Evolutionary conservation across 371 early-diverging fungal species (phyloP), one percentile per base, ranked within the genome.

Genomic region (Apophysomyces sp.): DNA sequence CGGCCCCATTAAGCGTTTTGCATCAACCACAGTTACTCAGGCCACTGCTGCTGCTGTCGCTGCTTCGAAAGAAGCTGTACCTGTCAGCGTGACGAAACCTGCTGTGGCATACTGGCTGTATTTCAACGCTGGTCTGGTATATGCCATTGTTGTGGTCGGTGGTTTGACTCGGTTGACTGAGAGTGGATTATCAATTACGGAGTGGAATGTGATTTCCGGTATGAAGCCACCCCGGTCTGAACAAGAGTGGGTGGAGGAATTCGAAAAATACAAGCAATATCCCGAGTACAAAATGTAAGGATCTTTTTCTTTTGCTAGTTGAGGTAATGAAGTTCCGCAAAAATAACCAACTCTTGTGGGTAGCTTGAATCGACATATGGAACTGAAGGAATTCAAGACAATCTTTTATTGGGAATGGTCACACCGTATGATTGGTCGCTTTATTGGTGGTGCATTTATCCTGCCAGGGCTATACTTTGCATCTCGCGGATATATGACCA

Each of bases 361-460:
- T 73, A 94, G 92, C 53, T 76, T 95, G 68, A 95, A 98, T 75
- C 91, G 89, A 51, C 82, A 90, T 44, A 96, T 98, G 84, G 87
- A 89, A 2, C 65, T 98, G 29, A 84, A 89, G 27, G 95, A 98
- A 70, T 98, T 98, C 83, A 96, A 98, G 78, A 86, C 80, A 58
- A 98, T 98, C 66, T 98, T 93, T 73, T 98, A 92, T 73, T 93
- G 93, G 89, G 98, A 98, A 80, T 98, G 96, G 95, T 88, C 88
- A 52, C 98, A 98, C 68, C 90, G 98, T 68, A 94, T 95, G 83
- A 82, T 92, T 58, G 98, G 98, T 7, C 85, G 98, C 3, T 85
- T 90, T 62, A 94, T 98, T 65, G 98, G 98, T n/a, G 78, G 90
- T 8, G 80, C 90, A 4, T 94, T 95, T 61, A 78, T 96, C 57